Evolutionary conservation across 768 basidiomycete genomes (phyloP).

Genomic region (Psilocybe sp.): DNA sequence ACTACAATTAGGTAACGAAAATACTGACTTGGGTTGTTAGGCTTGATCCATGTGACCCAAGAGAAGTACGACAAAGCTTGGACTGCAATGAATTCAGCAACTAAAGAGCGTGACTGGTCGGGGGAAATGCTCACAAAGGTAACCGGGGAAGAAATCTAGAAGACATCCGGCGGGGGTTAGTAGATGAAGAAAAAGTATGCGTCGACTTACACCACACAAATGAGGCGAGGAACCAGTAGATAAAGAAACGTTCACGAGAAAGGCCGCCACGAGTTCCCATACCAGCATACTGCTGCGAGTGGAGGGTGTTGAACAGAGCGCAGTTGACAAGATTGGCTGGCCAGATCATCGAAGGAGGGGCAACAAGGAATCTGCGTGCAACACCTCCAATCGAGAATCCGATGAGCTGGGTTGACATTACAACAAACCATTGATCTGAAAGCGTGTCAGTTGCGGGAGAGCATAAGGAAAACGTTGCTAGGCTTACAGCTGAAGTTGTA

Average conservation of each 20-base stretch:
- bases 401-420: constrained; percentile 66
- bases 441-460: constrained; percentile 3
- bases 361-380: constrained; percentile 68
- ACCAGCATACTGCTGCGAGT: constrained; percentile 65
- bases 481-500: constrained; percentile 57
- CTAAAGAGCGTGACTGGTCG: not conserved
- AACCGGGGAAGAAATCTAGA: constrained; percentile 36
- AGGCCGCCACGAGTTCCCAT: constrained; percentile 58
- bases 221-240: constrained; percentile 53
- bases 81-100: constrained; percentile 21
- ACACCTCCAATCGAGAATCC: constrained; percentile 79
- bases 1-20: not conserved
- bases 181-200: not conserved
- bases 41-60: constrained; percentile 56
- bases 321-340: constrained; percentile 68
- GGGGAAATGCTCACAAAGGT: constrained; percentile 30
- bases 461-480: not conserved
- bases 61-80: constrained; percentile 56
- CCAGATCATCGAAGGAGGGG: constrained; percentile 66
- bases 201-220: constrained; percentile 53
- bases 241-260: constrained; percentile 69
- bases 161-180: constrained; percentile 17
- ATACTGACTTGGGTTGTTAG: constrained; percentile 41
- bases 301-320: constrained; percentile 74
- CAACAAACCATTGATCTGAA: constrained; percentile 67